phyloP scores from a whole-genome alignment of 2,329 filamentous ascomycete genomes.

The Ceratocystis ficicola region DNA sequence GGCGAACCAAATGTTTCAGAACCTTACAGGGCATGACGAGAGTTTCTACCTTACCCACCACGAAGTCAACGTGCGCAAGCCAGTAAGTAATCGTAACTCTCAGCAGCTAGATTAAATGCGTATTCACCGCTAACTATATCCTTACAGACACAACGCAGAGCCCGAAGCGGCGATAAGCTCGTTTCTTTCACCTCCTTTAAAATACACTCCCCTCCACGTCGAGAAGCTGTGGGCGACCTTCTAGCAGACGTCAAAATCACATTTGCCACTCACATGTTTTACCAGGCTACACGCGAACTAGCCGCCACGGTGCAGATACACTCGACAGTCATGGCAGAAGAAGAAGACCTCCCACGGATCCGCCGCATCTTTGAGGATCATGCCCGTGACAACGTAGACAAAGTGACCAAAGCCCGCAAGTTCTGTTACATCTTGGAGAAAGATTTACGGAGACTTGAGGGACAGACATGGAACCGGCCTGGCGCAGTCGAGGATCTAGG shows the following conservation, averaged over 20 bases:
- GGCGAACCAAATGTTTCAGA: conserved; percentile 12
- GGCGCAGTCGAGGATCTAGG: conserved; percentile 62
- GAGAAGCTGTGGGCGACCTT: not conserved
- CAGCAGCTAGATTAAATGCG: not conserved
- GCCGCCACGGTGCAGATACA: conserved; percentile 17
- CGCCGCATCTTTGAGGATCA: not conserved
- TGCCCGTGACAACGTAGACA: not conserved
- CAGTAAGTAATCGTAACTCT: conserved; percentile 7
- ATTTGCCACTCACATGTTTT: conserved; percentile 18
- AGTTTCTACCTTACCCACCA: conserved; percentile 9
- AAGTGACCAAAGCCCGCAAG: conserved; percentile 20
- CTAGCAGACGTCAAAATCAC: not conserved
- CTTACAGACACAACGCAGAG: conserved; percentile 5
- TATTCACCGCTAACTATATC: not conserved
- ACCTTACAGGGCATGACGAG: conserved; percentile 10
- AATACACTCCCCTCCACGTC: not conserved
- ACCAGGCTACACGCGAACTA: conserved; percentile 15
- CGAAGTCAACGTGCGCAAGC: conserved; percentile 15
- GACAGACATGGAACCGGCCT: conserved; percentile 57
- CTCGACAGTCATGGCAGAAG: conserved; percentile 6
- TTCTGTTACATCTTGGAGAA: conserved; percentile 36
- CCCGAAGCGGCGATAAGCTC: conserved; percentile 15
- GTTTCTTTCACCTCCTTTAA: conserved; percentile 18
- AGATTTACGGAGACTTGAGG: conserved; percentile 50
- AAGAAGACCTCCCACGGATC: not conserved